Evolutionary conservation across 2,329 filamentous ascomycete genomes (phyloP), one percentile per base, ranked within the genome.

Genomic region (Neophaeococcomyces mojaviensis): DNA sequence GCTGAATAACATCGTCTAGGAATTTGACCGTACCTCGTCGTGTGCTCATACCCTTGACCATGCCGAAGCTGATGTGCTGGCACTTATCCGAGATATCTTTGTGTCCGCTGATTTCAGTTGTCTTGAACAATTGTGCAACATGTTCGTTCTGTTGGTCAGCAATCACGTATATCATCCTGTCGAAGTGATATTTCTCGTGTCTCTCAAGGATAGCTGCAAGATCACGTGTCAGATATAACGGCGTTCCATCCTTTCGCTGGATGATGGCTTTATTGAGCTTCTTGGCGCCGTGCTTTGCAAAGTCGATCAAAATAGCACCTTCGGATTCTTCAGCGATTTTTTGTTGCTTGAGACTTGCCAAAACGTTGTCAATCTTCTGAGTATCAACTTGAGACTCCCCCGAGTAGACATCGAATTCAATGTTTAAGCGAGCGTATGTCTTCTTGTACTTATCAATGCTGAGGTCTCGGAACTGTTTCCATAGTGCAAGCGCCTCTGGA

Each of bases 1-100:
- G 85, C 33, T 77, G 74, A 47, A 89, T 72, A 56, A 88, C 87
- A 56, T 86, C 82, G 58, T 82, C 73, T 52, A 80, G 63, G 69
- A 86, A 87, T 65, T 85, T 85, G 57, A 88, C 85, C 0, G 82
- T 88, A 50, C 78, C 78, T 62, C 79, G 81, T 53, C 78, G 71
- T 7, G 78, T 81, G 54, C 71, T 76, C 77, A 83, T 82, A 33
- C 78, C 79, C 46, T 77, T 70, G 47, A 82, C 78, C 76, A 82
- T 79, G 57, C 79, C 79, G 52, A 82, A 82, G 63, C 78, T 81
- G 63, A 82, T 72, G 63, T 82, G 77, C 59, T 79, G 70, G 64
- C 77, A 81, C 55, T 71, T 74, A 39, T 69, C 69, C 22, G 78
- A 69, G 26, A 81, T 66, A 30, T 82, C 77, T 52, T 78, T 78